Base-by-base conservation (phyloP, 306 rosid genomes). In the Urtica urens region DNA sequence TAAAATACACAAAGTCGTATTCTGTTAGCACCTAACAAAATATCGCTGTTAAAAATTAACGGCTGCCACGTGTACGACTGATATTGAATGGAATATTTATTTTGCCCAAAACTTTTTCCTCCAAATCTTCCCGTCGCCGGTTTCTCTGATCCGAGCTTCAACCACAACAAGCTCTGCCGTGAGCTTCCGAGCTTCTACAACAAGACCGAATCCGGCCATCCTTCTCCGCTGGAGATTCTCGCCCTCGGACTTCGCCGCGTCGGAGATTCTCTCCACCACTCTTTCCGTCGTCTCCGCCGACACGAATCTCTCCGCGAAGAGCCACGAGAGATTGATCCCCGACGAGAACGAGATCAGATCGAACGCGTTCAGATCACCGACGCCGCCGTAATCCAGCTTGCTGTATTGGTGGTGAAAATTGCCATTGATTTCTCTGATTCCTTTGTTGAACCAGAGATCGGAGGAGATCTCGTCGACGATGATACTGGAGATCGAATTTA, bases 331-430 rank as follows among this genome's bases (percentile, higher is more conserved):
- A 8, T 84, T 78, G 6, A 84, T 78, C 24, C 93, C 93, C 1
- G 60, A 49, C 0, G 90, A 79, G 40, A 90, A 74, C 0, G 90
- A 84, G 5, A 90, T 90, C 37, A 90, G 38, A 16, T 90, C 87
- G 22, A 90, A 90, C 0, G 95, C 93, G 19, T 84, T 90, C 46
- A 90, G n/a, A n/a, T n/a, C n/a, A n/a, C n/a, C n/a, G n/a, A n/a
- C n/a, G n/a, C n/a, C n/a, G n/a, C n/a, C n/a, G n/a, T n/a, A n/a
- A n/a, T n/a, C n/a, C n/a, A n/a, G n/a, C n/a, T n/a, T n/a, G n/a
- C n/a, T n/a, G n/a, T n/a, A n/a, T n/a, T n/a, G n/a, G n/a, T n/a
- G n/a, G n/a, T n/a, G n/a, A n/a, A n/a, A n/a, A n/a, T n/a, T n/a
- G n/a, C n/a, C n/a, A n/a, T n/a, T n/a, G n/a, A n/a, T n/a, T n/a